phyloP scores from a whole-genome alignment of 345 rosid species.

The Gossypium longicalyx region DNA sequence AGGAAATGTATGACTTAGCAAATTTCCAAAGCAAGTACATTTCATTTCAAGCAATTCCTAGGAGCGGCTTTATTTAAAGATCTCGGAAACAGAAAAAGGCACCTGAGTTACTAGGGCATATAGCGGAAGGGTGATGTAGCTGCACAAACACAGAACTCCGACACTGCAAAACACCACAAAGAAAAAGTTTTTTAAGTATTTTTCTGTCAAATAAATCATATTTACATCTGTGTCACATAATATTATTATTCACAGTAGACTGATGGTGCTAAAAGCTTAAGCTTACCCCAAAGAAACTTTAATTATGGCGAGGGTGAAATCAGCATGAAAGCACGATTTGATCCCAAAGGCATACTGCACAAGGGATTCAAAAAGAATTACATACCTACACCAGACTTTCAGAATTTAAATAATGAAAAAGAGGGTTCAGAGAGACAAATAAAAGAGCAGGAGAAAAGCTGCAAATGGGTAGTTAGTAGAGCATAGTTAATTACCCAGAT shows the following conservation, averaged over 20 bases:
- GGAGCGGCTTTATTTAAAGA: neutral
- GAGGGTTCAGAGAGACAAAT: neutral
- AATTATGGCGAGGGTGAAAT: slow-evolving; percentile 45
- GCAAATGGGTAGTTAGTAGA: neutral
- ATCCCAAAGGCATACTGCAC: slow-evolving; percentile 70
- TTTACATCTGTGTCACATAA: neutral
- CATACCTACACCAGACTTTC: neutral
- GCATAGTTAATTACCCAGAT: slow-evolving; percentile 59
- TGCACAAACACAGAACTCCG: slow-evolving; percentile 58
- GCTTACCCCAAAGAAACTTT: slow-evolving; percentile 74
- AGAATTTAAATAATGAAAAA: neutral
- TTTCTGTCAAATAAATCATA: neutral
- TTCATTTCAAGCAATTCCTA: neutral
- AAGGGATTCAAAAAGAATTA: neutral
- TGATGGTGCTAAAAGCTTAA: neutral
- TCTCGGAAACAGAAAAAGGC: neutral
- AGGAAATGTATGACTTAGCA: neutral
- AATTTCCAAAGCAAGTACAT: neutral
- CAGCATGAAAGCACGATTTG: slow-evolving; percentile 68
- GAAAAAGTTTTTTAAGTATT: neutral
- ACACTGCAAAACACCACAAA: slow-evolving; percentile 36
- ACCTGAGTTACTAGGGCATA: slow-evolving; percentile 97
- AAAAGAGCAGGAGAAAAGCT: neutral
- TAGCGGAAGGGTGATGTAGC: slow-evolving; percentile 90
- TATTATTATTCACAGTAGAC: neutral